A percentile compares a stretch with the other conserved stretches of the same genome.
These are phyloP conservation scores for Herpetospermum pedunculosum DNA, from an alignment of 306 rosid species.

Conservation along the genomic window DNA sequence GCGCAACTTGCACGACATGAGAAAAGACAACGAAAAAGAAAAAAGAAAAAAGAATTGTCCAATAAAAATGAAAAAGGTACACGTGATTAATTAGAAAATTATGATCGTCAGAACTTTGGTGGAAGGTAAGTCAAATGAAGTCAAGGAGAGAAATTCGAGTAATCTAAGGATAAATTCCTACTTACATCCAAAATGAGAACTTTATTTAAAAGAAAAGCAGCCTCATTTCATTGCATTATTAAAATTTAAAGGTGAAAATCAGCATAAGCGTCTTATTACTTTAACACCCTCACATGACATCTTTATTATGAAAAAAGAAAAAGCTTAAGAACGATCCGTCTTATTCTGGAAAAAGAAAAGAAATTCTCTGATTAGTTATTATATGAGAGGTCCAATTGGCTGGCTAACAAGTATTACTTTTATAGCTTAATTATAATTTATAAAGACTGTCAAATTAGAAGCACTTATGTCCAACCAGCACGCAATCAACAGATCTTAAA, in stretches of 20 bases:
- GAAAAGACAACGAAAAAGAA: neutral
- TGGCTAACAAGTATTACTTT: neutral
- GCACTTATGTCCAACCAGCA: no score
- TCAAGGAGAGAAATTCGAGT: neutral
- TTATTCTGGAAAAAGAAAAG: neutral
- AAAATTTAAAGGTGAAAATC: neutral
- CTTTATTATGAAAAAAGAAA: neutral
- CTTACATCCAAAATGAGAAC: neutral
- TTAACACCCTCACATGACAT: neutral
- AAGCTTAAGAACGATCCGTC: neutral
- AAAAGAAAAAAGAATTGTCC: neutral
- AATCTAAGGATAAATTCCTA: neutral
- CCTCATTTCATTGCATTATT: neutral
- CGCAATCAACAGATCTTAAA: no score
- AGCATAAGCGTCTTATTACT: neutral
- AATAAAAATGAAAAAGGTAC: neutral
- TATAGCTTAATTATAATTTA: no score
- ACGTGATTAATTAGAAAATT: no score
- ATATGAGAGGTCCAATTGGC: neutral
- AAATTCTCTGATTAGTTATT: neutral
- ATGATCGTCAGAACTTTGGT: neutral
- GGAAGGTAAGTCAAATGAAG: neutral
- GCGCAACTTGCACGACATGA: slow-evolving; percentile 5
- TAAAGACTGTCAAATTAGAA: no score
- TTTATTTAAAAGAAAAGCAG: neutral